phyloP scores from a whole-genome alignment of 139 green algal species.

The Tetraselmis chui region DNA sequence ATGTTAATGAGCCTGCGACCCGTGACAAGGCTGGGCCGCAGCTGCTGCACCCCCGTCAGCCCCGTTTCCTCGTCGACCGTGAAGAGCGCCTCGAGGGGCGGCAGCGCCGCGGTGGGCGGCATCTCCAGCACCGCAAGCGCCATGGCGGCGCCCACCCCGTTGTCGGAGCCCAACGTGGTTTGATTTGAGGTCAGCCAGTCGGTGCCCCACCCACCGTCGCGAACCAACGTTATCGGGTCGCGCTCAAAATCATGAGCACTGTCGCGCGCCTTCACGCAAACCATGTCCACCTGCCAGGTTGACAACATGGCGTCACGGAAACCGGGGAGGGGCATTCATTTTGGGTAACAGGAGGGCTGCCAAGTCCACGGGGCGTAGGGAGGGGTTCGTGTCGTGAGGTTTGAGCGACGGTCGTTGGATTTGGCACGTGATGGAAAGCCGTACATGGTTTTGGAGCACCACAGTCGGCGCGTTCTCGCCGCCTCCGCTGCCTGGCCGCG shows the following conservation, averaged over 20 bases:
- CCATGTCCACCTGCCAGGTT: no score
- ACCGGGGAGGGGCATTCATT: no score
- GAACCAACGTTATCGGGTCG: constrained; percentile 40
- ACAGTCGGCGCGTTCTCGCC: constrained; percentile 54
- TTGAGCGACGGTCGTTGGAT: no score
- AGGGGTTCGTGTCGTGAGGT: no score
- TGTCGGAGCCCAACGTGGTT: constrained; percentile 71
- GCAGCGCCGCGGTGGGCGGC: constrained; percentile 36
- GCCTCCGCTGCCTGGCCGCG: constrained; percentile 40
- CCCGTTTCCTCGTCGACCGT: constrained; percentile 69
- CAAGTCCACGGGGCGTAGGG: no score
- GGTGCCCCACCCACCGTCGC: constrained; percentile 57
- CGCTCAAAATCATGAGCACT: constrained; percentile 52
- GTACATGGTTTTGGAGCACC: constrained; percentile 65
- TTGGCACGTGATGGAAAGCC: no score
- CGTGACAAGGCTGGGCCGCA: constrained; percentile 31
- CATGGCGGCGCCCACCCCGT: constrained; percentile 57
- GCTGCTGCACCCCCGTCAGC: constrained; percentile 23
- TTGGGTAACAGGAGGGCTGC: no score
- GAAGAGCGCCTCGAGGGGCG: constrained; percentile 71
- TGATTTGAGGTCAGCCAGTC: constrained; percentile 51
- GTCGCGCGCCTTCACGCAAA: constrained; percentile 51
- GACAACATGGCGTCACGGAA: no score
- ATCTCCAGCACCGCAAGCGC: constrained; percentile 59
- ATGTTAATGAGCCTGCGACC: constrained; percentile 67